Evolutionary conservation across 1,139 yeast genomes (phyloP).

Genomic region (Kodamaea arcana): DNA sequence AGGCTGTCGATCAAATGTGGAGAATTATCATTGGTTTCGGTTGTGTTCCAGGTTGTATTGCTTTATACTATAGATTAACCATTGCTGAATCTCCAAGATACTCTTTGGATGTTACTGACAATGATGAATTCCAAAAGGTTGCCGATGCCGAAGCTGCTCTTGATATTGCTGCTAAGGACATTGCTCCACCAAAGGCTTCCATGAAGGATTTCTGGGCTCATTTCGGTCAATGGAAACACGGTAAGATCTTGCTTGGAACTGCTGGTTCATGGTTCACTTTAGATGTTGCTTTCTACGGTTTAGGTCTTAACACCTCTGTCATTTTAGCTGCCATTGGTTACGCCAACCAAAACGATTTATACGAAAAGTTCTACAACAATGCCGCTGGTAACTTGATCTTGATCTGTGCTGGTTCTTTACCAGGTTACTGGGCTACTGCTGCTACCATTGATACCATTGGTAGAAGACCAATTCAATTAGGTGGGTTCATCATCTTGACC

Average conservation of each 20-base stretch:
- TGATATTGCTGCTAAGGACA: constrained; percentile 43
- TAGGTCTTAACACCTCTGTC: constrained; percentile 72
- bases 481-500: constrained; percentile 70
- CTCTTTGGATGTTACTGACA: constrained; percentile 66
- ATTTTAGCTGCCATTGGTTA: constrained; percentile 84
- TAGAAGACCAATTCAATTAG: constrained; percentile 74
- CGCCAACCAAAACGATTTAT: constrained; percentile 51
- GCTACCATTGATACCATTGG: constrained; percentile 77
- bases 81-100: constrained; percentile 94
- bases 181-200: constrained; percentile 56
- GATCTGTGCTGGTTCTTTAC: constrained; percentile 87
- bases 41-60: constrained; percentile 79
- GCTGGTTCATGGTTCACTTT: constrained; percentile 96
- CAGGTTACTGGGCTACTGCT: constrained; percentile 83
- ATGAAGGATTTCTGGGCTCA: constrained; percentile 60
- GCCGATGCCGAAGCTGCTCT: constrained; percentile 52
- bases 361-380: constrained; percentile 63
- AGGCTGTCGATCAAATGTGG: constrained; percentile 92
- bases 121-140: constrained; percentile 55
- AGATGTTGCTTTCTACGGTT: constrained; percentile 94
- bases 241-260: constrained; percentile 83
- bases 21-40: constrained; percentile 85
- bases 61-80: constrained; percentile 84
- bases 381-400: constrained; percentile 87
- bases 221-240: constrained; percentile 85